phyloP scores from a whole-genome alignment of 495 filamentous ascomycete genomes.

The Penicillium argentinense region DNA sequence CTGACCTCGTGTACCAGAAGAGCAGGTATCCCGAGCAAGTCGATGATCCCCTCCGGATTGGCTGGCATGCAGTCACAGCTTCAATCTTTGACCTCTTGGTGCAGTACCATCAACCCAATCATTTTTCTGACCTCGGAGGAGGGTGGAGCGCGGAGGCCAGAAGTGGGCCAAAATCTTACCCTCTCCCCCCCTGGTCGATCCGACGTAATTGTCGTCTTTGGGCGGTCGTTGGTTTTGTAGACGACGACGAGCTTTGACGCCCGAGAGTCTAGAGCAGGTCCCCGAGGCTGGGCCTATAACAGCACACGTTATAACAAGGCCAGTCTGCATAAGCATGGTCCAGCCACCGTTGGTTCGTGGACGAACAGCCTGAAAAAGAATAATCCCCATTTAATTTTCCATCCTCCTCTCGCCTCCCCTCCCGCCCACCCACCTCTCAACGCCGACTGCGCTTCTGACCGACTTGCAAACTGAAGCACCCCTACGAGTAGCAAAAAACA shows the following conservation, averaged over 20 bases:
- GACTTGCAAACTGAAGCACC: not conserved
- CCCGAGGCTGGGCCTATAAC: constrained; percentile 6
- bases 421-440: too few species aligned
- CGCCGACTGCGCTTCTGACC: not conserved
- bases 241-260: constrained; percentile 3
- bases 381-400: too few species aligned
- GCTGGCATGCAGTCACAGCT: constrained; percentile 10
- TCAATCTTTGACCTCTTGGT: constrained; percentile 10
- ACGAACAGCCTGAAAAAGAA: not conserved
- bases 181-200: constrained; percentile 2
- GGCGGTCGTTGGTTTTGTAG: not conserved
- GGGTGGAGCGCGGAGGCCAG: not conserved
- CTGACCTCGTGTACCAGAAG: constrained; percentile 15
- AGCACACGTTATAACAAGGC: constrained; percentile 3
- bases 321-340: constrained; percentile 10
- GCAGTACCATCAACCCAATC: not conserved
- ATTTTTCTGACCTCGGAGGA: not conserved
- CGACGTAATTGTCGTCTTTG: not conserved
- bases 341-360: constrained; percentile 3
- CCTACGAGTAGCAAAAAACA: not conserved
- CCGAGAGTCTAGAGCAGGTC: constrained; percentile 2
- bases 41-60: constrained; percentile 11
- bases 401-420: too few species aligned
- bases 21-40: constrained; percentile 18
- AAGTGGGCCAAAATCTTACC: constrained; percentile 7